Conservation (phyloP, 2,329 filamentous ascomycete species). For the Ophiocordyceps unilateralis region DNA sequence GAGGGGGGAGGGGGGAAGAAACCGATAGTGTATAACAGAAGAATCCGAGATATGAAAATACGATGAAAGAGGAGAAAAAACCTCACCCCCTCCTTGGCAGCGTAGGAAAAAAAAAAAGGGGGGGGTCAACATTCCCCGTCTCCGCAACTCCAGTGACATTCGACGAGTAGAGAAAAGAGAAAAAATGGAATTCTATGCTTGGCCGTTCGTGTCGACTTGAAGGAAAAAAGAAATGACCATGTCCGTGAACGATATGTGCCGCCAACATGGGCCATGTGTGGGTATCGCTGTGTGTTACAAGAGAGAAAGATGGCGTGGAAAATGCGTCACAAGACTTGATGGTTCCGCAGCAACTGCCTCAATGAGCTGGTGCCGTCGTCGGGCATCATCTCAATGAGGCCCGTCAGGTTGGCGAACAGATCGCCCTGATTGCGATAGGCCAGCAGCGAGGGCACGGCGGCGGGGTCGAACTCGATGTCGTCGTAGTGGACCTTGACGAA, state of each 20-base stretch:
- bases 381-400: slow-evolving; percentile 73
- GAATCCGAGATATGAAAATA: too few relatives aligned
- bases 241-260: not conserved
- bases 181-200: not conserved
- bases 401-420: slow-evolving; percentile 77
- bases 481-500: slow-evolving; percentile 86
- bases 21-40: too few relatives aligned
- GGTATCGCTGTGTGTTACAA: not conserved
- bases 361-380: slow-evolving; percentile 39
- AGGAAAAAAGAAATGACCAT: not conserved
- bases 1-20: too few relatives aligned
- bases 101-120: too few relatives aligned
- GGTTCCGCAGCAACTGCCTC: slow-evolving; percentile 31
- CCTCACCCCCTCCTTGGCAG: too few relatives aligned
- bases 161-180: too few relatives aligned
- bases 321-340: slow-evolving; percentile 30
- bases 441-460: slow-evolving; percentile 71
- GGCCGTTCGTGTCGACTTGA: not conserved
- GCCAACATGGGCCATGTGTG: not conserved
- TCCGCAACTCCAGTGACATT: too few relatives aligned
- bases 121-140: too few relatives aligned
- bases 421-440: slow-evolving; percentile 80
- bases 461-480: slow-evolving; percentile 86
- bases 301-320: not conserved
- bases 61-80: too few relatives aligned